Evolutionary conservation across 257 asterid genomes (phyloP).

Genomic region (Lithospermum erythrorhizon): DNA sequence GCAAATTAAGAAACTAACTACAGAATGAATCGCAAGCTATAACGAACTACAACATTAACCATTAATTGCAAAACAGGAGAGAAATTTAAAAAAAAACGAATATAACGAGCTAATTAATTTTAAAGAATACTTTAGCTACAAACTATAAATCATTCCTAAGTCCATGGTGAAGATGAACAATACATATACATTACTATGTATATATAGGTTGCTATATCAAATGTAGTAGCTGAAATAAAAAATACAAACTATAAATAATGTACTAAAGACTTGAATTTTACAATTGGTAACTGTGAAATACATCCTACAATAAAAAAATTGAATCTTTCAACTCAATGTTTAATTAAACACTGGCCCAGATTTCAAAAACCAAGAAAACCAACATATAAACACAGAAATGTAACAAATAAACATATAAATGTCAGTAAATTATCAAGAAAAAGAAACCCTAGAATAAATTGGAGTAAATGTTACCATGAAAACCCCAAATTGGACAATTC

Average conservation of each 20-base stretch:
- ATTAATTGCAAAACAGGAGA: too few relatives aligned
- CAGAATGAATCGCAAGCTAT: neutral
- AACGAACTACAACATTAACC: too few relatives aligned
- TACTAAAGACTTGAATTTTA: neutral
- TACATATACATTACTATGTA: neutral
- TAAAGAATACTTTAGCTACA: neutral
- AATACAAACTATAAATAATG: neutral
- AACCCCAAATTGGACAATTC: neutral
- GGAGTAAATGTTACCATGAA: neutral
- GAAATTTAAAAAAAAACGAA: too few relatives aligned
- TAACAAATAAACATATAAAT: neutral
- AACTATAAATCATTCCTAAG: neutral
- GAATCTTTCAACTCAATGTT: conserved; percentile 12
- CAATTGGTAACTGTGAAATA: neutral
- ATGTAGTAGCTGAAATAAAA: neutral
- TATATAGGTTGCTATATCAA: neutral
- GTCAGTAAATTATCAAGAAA: neutral
- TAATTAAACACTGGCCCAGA: neutral
- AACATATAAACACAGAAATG: too few relatives aligned
- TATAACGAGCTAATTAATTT: too few relatives aligned
- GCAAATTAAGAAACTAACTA: neutral
- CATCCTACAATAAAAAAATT: conserved; percentile 1
- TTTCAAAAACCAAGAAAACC: neutral
- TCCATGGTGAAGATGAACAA: neutral
- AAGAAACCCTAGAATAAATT: neutral